Evolutionary conservation across 1,139 yeast species (phyloP), one percentile per base, ranked within the genome.

Genomic region (Scheffersomyces segobiensis): DNA sequence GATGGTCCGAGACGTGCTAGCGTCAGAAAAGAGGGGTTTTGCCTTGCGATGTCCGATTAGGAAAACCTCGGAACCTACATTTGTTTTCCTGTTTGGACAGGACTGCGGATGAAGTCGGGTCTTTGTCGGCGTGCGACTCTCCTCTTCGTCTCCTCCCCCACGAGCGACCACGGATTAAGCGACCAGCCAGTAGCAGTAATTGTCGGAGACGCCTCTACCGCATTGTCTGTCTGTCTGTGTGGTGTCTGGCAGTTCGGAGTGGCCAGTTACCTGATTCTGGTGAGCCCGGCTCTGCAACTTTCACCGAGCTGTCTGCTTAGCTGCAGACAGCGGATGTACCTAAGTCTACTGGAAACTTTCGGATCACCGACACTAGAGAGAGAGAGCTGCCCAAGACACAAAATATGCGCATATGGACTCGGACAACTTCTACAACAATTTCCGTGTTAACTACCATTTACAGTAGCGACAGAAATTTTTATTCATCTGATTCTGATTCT

Each of bases 21-120:
- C 42, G 42, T 32, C 42, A 10, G 42, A 32, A 32, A 32, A 32
- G 42, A 32, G 42, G 42, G 42, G 42, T 32, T 32, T 32, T 32
- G 42, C 42, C 42, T 10, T 32, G 14, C 42, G 42, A 32, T 32
- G 42, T 32, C 42, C 50, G 50, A 48, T n/a, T n/a, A 48, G 50
- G 50, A 48, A 48, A 48, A 20, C 50, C 50, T 48, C 50, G 50
- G 50, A 24, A 20, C 50, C 50, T 17, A 24, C 24, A 24, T 48
- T 48, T 17, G 50, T 48, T 24, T 19, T 48, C 50, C 50, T 48
- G 50, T 21, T 48, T 48, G 24, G 50, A 48, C 50, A 48, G 50
- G 24, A 32, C 50, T 21, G 18, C 50, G 50, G 50, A 48, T 48
- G 50, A 48, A 20, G 50, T 48, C 50, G 50, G 50, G 50, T 32